phyloP scores from a whole-genome alignment of 768 basidiomycete genomes.

The Steccherinum ochraceum region DNA sequence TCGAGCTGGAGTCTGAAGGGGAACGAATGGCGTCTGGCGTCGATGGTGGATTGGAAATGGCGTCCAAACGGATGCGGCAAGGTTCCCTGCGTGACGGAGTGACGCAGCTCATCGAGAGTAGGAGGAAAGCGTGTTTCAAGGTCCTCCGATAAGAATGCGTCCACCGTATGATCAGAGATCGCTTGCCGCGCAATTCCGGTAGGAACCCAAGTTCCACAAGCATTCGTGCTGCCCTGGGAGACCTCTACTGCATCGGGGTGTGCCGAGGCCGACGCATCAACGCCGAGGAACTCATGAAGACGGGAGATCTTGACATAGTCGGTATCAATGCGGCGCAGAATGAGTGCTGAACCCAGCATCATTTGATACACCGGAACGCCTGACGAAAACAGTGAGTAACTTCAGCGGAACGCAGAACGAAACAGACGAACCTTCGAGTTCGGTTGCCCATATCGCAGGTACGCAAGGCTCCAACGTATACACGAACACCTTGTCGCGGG shows the following conservation, averaged over 20 bases:
- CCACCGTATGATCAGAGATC: slow-evolving; percentile 44
- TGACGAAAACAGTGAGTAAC: slow-evolving; percentile 24
- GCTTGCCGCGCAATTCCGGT: slow-evolving; percentile 47
- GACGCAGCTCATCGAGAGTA: slow-evolving; percentile 53
- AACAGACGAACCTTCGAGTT: slow-evolving; percentile 56
- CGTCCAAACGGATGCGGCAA: slow-evolving; percentile 56
- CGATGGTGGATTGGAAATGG: slow-evolving; percentile 49
- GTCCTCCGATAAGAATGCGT: slow-evolving; percentile 55
- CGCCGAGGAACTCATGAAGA: slow-evolving; percentile 40
- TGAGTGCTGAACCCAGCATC: slow-evolving; percentile 43
- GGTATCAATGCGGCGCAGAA: slow-evolving; percentile 71
- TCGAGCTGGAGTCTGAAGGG: slow-evolving; percentile 18
- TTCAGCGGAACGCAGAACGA: slow-evolving; percentile 7
- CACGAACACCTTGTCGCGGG: slow-evolving; percentile 43
- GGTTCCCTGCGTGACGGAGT: slow-evolving; percentile 39
- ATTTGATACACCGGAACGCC: slow-evolving; percentile 75
- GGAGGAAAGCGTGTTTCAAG: slow-evolving; percentile 59
- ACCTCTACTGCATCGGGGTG: slow-evolving; percentile 45
- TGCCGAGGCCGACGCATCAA: slow-evolving; percentile 30
- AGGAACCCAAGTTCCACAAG: slow-evolving; percentile 69
- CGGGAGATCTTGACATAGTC: slow-evolving; percentile 72
- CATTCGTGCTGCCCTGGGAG: slow-evolving; percentile 42
- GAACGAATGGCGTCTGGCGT: slow-evolving; percentile 28
- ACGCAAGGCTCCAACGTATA: slow-evolving; percentile 58
- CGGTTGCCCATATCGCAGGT: slow-evolving; percentile 59